Evolutionary conservation across 2,329 filamentous ascomycete genomes (phyloP).

Genomic region (Thielaviopsis euricoi): DNA sequence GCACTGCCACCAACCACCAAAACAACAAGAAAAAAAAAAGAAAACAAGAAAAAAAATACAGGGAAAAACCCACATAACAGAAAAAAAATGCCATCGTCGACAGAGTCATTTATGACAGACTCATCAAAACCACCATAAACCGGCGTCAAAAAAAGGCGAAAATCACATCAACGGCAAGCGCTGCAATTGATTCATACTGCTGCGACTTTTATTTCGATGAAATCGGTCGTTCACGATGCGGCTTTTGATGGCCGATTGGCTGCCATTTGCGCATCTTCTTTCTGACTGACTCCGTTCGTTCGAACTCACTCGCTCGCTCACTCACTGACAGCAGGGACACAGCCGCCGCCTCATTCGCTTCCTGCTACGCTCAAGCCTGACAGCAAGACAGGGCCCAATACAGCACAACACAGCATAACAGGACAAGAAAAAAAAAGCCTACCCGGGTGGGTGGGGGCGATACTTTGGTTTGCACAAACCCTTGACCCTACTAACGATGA

Average conservation of each 20-base stretch:
- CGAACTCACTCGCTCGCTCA: too few species aligned
- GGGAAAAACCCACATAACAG: background rate
- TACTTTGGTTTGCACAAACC: conserved; percentile 7
- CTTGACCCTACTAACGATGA: conserved; percentile 8
- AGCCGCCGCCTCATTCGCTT: background rate
- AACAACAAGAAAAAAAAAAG: conserved; percentile 9
- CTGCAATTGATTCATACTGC: background rate
- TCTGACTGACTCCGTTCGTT: too few species aligned
- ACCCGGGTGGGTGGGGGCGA: too few species aligned
- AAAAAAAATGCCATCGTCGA: background rate
- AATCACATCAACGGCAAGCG: background rate
- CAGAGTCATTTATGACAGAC: background rate
- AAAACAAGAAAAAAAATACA: conserved; percentile 1
- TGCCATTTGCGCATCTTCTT: too few species aligned
- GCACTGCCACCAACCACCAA: background rate
- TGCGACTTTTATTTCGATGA: background rate
- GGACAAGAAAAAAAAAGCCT: too few species aligned
- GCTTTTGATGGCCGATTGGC: background rate
- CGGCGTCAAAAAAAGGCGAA: background rate
- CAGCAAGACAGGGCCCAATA: too few species aligned
- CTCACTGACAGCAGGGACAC: too few species aligned
- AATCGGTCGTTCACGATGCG: background rate
- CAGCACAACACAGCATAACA: too few species aligned
- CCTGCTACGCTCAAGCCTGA: background rate
- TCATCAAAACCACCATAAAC: background rate